Conservation (phyloP, 257 asterid genomes). For the Solanum virginianum region DNA sequence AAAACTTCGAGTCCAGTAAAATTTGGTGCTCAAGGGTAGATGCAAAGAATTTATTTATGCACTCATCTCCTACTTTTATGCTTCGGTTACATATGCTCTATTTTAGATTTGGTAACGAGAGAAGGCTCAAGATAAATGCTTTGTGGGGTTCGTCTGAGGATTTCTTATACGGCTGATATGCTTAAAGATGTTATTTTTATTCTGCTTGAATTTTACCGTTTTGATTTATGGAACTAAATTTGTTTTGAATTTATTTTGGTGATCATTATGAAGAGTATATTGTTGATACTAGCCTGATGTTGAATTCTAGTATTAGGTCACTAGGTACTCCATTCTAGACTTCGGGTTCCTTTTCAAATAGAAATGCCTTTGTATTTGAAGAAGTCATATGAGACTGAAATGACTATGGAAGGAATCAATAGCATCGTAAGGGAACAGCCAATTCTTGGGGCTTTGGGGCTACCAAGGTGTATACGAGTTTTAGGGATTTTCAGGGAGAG, state of each 20-base stretch:
- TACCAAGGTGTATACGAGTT: too few relatives aligned
- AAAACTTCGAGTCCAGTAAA: background rate
- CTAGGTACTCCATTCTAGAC: background rate
- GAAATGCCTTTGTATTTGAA: background rate
- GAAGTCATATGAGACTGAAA: background rate
- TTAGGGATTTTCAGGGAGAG: too few relatives aligned
- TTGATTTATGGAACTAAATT: background rate
- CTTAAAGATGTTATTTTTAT: constrained; percentile 8
- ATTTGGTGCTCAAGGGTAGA: background rate
- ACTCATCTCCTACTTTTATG: too few relatives aligned
- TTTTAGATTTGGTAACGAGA: too few relatives aligned
- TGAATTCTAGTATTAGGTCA: constrained; percentile 22
- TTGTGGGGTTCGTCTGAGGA: background rate
- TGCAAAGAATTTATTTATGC: background rate
- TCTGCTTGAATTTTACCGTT: background rate
- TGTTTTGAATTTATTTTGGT: background rate
- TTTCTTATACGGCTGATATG: constrained; percentile 37
- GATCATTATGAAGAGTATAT: constrained; percentile 34
- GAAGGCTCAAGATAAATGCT: too few relatives aligned
- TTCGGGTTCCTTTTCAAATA: too few relatives aligned
- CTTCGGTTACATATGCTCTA: too few relatives aligned
- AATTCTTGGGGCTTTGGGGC: too few relatives aligned
- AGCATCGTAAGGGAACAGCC: too few relatives aligned
- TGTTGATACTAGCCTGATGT: constrained; percentile 8
- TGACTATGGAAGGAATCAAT: too few relatives aligned